Base-by-base conservation (phyloP, 2,329 filamentous ascomycete species). In the Verticillium alfalfae region DNA sequence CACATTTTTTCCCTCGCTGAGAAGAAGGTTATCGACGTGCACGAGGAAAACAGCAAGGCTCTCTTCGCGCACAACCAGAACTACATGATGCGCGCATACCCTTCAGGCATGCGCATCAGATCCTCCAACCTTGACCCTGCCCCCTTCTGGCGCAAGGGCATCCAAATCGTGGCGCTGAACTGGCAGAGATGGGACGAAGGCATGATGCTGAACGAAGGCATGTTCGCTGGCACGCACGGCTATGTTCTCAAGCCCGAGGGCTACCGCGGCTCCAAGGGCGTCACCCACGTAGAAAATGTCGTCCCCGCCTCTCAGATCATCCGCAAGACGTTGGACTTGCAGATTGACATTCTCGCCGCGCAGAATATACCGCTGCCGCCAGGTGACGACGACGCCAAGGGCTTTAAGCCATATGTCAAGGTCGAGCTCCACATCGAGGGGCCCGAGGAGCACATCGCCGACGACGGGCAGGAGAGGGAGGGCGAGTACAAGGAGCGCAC, bases 131-230 rank as follows among this genome's bases (percentile, higher is more conserved):
- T 96, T 13, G 92, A 97, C 67, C 93, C 94, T 5, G 85, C 87
- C 1, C 82, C 89, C 3, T 95, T 93, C 75, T 97, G 93, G 93
- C 84, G 92, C 37, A 88, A 91, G 66, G 93, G 93, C 15, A 89
- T 96, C 3, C 93, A 97, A 74, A 89, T 97, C 67, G 92, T 96
- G 1, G 93, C 93, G 0, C 79, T 98, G 64, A 97, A 97, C 76
- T 98, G 93, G 92, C 93, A 98, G 75, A 89, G 88, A 64, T 88
- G 90, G 74, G 93, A 97, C 70, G 89, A 92, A 67, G 93, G 92
- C 37, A 96, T 96, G 88, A 97, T 97, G 94, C 83, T 97, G 15
- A 97, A 97, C 71, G 88, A 95, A 70, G 93, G 87, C 67, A 95
- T 96, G 92, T 97, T 97, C 74, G 84, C 87, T 1, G 90, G 89